phyloP scores from a whole-genome alignment of 345 rosid genomes.

The Theobroma cacao region DNA sequence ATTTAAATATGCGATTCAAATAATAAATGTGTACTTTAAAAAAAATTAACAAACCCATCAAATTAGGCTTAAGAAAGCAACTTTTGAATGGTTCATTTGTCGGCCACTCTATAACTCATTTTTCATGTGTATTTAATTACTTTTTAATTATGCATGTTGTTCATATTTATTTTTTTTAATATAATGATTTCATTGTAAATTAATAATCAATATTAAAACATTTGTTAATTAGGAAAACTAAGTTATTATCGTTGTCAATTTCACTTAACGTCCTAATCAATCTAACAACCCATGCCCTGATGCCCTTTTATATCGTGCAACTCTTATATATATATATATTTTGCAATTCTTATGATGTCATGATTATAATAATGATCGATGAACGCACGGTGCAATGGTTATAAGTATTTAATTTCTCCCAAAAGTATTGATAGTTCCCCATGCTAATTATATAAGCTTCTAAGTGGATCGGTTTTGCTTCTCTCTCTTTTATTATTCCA shows the following conservation, averaged over 20 bases:
- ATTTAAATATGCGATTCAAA: background rate
- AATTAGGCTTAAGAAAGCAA: background rate
- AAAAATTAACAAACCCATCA: background rate
- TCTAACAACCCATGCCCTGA: background rate
- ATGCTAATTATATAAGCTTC: no score
- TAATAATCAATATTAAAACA: background rate
- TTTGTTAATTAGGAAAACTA: background rate
- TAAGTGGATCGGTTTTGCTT: no score
- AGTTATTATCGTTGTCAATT: background rate
- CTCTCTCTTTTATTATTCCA: no score
- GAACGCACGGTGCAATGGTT: background rate
- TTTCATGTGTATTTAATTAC: background rate
- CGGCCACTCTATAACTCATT: background rate
- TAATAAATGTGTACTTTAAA: background rate
- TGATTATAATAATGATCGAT: background rate
- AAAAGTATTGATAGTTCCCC: background rate
- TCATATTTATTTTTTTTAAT: background rate
- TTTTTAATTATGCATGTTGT: no score
- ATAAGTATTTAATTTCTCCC: background rate
- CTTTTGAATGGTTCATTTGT: background rate
- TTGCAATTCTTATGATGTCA: background rate
- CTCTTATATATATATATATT: background rate
- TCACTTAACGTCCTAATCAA: background rate
- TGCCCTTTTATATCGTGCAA: background rate
- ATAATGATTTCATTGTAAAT: no score